Evolutionary conservation across 2,329 filamentous ascomycete genomes (phyloP).

Genomic region (Aspergillus sp.): DNA sequence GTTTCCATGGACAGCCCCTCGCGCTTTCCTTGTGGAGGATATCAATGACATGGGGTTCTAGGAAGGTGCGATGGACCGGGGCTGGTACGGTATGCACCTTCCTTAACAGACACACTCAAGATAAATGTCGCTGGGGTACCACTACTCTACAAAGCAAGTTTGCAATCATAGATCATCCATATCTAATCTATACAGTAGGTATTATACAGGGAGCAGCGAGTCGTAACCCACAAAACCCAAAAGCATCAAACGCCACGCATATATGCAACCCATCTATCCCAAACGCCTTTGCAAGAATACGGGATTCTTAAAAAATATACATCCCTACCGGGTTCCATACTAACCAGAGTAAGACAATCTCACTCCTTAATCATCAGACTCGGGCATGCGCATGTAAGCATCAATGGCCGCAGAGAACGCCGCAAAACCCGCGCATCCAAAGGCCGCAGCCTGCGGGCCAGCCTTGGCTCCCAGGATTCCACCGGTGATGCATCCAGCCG

Average conservation of each 20-base stretch:
- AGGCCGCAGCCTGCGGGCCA: conserved; percentile 81
- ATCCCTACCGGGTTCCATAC: neutral
- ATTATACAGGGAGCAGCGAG: conserved; percentile 13
- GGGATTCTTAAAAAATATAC: neutral
- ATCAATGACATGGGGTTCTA: neutral
- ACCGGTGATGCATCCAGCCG: conserved; percentile 86
- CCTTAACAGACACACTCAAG: neutral
- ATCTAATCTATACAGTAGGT: neutral
- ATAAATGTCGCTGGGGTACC: neutral
- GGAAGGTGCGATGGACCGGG: neutral
- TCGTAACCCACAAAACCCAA: conserved; percentile 2
- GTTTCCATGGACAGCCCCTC: too few species aligned
- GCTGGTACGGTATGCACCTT: neutral
- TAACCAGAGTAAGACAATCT: too few species aligned
- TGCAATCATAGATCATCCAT: neutral
- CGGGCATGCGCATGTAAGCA: conserved; percentile 79
- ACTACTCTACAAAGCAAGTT: neutral
- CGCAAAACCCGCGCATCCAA: conserved; percentile 91
- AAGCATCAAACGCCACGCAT: conserved; percentile 4
- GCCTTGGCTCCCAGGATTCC: conserved; percentile 83
- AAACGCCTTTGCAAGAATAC: neutral
- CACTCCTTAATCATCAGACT: conserved; percentile 27
- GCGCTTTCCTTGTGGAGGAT: neutral
- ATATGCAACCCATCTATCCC: conserved; percentile 14
- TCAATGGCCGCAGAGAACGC: conserved; percentile 92